These are phyloP conservation scores for Gaeumannomyces sp. DNA, from an alignment of 2,329 filamentous ascomycete genomes.

Conservation along the genomic window DNA sequence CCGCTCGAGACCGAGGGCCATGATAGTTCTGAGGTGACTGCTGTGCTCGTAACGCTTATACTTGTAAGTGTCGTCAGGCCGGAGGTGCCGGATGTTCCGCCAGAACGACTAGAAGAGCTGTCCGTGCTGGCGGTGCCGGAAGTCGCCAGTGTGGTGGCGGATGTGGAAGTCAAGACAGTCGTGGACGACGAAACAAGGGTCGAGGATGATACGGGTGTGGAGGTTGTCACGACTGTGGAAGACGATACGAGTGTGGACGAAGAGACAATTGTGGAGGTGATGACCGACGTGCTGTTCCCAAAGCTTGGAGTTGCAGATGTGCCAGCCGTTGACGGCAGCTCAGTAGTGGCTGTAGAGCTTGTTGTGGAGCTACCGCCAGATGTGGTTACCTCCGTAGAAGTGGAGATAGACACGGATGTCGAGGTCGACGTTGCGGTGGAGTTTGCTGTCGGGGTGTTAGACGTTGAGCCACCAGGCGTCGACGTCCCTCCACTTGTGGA, in stretches of 20 bases:
- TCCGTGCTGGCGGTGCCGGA: background rate
- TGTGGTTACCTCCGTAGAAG: background rate
- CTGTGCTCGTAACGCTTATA: background rate
- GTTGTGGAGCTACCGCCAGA: too few relatives aligned
- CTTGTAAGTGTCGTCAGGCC: background rate
- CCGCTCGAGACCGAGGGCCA: background rate
- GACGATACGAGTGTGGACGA: background rate
- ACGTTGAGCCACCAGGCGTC: background rate
- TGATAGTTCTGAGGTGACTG: background rate
- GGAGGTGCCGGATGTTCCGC: background rate
- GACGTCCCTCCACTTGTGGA: background rate
- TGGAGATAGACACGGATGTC: background rate
- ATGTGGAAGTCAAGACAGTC: background rate
- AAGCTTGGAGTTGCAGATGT: background rate
- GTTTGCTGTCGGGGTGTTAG: background rate
- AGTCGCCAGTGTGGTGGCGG: background rate
- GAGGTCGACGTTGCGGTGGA: conserved; percentile 5
- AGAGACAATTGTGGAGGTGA: background rate
- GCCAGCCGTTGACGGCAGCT: background rate
- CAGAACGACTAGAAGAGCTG: background rate
- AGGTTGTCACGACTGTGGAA: background rate
- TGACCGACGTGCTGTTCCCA: background rate
- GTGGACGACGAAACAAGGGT: background rate
- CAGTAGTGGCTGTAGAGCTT: background rate
- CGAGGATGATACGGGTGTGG: background rate